phyloP scores from a whole-genome alignment of 495 filamentous ascomycete species.

The Parmelia sp. region DNA sequence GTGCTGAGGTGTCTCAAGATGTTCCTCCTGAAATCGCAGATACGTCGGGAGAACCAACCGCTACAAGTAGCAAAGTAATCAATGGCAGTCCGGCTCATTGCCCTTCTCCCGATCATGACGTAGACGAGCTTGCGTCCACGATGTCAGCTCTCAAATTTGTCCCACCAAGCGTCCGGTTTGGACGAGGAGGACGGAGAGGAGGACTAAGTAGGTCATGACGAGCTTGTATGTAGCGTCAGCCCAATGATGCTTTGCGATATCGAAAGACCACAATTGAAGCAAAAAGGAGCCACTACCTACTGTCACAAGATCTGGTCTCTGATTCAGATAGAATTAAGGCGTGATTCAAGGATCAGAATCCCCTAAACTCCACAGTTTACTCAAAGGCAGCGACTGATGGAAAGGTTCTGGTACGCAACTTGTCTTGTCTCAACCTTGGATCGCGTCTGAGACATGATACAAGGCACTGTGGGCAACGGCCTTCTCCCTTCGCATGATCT shows the following conservation, averaged over 20 bases:
- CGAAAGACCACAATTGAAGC: not conserved
- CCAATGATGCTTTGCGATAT: not conserved
- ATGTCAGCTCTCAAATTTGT: slow-evolving; percentile 83
- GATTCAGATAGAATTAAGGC: no score
- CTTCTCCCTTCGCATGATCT: not conserved
- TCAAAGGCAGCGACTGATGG: no score
- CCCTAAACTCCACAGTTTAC: not conserved
- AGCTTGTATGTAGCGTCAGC: not conserved
- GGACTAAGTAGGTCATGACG: slow-evolving; percentile 30
- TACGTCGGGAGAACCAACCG: not conserved
- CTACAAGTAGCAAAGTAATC: not conserved
- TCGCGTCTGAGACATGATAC: no score
- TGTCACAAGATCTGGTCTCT: not conserved
- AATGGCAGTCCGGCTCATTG: not conserved
- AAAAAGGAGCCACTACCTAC: not conserved
- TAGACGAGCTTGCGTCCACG: slow-evolving; percentile 66
- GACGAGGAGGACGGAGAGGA: slow-evolving; percentile 49
- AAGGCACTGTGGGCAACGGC: no score
- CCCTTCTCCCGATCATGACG: slow-evolving; percentile 35
- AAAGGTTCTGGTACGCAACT: no score
- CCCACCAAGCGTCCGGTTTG: slow-evolving; percentile 68
- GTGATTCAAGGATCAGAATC: not conserved
- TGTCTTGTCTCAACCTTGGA: no score
- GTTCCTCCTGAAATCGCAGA: not conserved
- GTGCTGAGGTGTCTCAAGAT: not conserved